Evolutionary conservation across 1,284 basidiomycete species (phyloP).

Genomic region (Naganishia albida): DNA sequence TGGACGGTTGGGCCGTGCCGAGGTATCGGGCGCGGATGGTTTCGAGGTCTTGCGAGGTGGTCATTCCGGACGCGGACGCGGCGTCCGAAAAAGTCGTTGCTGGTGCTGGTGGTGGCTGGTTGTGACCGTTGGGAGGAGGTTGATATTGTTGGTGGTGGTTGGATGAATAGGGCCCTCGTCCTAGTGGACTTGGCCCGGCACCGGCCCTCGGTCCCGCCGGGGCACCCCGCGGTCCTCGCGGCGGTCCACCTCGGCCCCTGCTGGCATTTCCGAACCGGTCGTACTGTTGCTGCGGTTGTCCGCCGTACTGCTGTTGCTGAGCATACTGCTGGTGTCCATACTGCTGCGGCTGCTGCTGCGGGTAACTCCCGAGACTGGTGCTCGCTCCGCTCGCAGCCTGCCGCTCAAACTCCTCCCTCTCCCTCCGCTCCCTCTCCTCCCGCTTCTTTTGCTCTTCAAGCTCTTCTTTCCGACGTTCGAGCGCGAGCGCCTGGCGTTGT

Average conservation of each 20-base stretch:
- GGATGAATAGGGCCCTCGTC: too few relatives aligned
- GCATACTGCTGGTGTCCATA: neutral
- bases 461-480: constrained; percentile 78
- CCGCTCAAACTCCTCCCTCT: constrained; percentile 70
- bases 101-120: constrained; percentile 9
- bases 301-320: neutral
- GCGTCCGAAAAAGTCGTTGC: neutral
- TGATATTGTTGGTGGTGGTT: neutral
- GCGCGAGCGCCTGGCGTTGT: constrained; percentile 81
- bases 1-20: constrained; percentile 60
- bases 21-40: constrained; percentile 85
- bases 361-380: constrained; percentile 32
- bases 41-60: constrained; percentile 66
- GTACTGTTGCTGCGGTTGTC: constrained; percentile 30
- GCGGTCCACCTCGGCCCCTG: neutral
- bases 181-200: neutral
- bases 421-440: constrained; percentile 63
- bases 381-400: constrained; percentile 34
- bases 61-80: neutral
- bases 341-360: constrained; percentile 17
- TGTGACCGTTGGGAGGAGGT: constrained; percentile 27
- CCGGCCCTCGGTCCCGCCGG: neutral
- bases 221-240: neutral
- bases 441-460: constrained; percentile 63
- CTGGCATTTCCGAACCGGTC: neutral